Evolutionary conservation across 805 yeast genomes (phyloP), one percentile per base, ranked within the genome.

Genomic region (Pichia exigua): DNA sequence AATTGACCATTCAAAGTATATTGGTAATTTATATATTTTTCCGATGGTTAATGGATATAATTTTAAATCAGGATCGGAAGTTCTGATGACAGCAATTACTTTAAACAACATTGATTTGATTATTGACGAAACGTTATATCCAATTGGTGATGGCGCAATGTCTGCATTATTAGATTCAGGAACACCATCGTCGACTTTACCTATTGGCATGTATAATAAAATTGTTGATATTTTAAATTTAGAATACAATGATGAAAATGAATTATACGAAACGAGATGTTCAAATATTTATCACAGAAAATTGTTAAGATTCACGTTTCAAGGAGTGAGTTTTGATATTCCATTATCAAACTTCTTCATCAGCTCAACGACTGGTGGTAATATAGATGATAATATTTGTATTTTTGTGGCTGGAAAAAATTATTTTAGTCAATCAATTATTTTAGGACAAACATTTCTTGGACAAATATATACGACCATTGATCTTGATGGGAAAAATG

Each of bases 1-100:
- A 27, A 75, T 82, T 22, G 92, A 85, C 60, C 78, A 75, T 54
- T 73, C 78, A 39, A 84, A 83, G 65, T 83, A 78, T 63, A 48
- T 65, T 0, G 90, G 89, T 13, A 53, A 61, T 26, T 62, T 83
- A 32, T 62, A 70, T 30, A 65, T 78, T 0, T 63, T 83, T 7
- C 82, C 84, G 21, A 56, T 81, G 44, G 69, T 79, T 53, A 80
- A 81, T 64, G 63, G 44, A 3, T 30, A 38, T 12, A 24, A 27
- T 18, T 24, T 46, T 45, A 44, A 13, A 45, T 57, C 3, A 74
- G 79, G 32, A 76, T 77, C 51, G 63, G 80, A 45, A 74, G 78
- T 4, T 62, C 79, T 18, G 71, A 72, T 54, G 66, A 72, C 15
- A 42, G 79, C 11, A 59, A 61, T 41, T 51, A 59, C 28, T 41